These are phyloP conservation scores for Russula sp. DNA, from an alignment of 768 basidiomycete genomes.

Conservation along the genomic window DNA sequence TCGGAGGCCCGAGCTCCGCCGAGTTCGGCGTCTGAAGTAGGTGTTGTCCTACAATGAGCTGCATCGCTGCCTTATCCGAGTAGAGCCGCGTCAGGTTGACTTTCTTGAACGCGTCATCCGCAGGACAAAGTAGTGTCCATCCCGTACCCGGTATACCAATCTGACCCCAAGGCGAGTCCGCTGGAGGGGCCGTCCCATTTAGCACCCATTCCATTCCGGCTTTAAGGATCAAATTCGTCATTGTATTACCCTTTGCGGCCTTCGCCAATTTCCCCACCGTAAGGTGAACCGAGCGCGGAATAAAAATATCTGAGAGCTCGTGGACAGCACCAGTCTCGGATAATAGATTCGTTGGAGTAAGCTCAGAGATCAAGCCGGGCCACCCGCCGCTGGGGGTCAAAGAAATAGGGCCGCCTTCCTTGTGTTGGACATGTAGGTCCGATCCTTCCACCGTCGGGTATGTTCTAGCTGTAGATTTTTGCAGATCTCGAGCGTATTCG, in stretches of 20 bases:
- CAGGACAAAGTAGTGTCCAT: slow-evolving; percentile 90
- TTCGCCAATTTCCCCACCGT: slow-evolving; percentile 87
- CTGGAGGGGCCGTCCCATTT: slow-evolving; percentile 77
- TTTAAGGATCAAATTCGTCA: slow-evolving; percentile 77
- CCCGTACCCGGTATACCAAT: slow-evolving; percentile 48
- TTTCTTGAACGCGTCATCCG: slow-evolving; percentile 87
- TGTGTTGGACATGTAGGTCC: slow-evolving; percentile 66
- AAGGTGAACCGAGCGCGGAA: slow-evolving; percentile 84
- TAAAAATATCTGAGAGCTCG: slow-evolving; percentile 76
- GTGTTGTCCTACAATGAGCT: slow-evolving; percentile 69
- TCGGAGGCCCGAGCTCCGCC: slow-evolving; percentile 40
- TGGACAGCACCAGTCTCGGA: slow-evolving; percentile 91
- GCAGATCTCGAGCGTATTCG: slow-evolving; percentile 62
- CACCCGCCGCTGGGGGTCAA: slow-evolving; percentile 75
- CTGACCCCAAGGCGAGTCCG: slow-evolving; percentile 63
- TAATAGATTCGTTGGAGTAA: slow-evolving; percentile 63
- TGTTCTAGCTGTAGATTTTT: slow-evolving; percentile 64
- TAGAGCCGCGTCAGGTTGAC: slow-evolving; percentile 77
- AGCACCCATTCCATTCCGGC: slow-evolving; percentile 91
- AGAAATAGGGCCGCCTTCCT: slow-evolving; percentile 45
- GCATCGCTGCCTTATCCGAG: slow-evolving; percentile 51
- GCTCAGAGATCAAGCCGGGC: slow-evolving; percentile 60
- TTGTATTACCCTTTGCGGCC: slow-evolving; percentile 85
- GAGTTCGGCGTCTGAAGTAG: slow-evolving; percentile 45
- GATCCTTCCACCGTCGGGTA: slow-evolving; percentile 84